phyloP scores from a whole-genome alignment of 75 land plant genomes.

The Ceratopteris richardii region DNA sequence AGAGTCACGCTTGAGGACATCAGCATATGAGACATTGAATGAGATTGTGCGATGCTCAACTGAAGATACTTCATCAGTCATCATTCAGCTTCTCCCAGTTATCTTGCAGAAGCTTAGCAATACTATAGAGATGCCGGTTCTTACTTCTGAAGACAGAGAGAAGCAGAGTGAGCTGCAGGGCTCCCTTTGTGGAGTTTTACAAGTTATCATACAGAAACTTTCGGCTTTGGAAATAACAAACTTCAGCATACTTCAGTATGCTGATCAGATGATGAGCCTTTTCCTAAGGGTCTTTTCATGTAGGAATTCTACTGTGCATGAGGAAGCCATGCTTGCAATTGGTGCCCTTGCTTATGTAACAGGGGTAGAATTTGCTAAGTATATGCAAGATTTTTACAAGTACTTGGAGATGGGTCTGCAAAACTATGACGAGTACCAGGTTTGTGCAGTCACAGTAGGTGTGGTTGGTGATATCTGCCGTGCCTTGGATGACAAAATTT shows the following conservation, averaged over 20 bases:
- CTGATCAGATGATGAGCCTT: conserved; percentile 74
- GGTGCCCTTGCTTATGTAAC: conserved; percentile 87
- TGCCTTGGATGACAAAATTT: conserved; percentile 79
- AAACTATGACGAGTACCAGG: conserved; percentile 91
- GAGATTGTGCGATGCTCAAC: conserved; percentile 87
- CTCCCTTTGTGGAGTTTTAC: conserved; percentile 82
- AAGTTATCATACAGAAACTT: conserved; percentile 89
- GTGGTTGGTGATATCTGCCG: conserved; percentile 93
- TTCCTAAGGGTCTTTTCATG: conserved; percentile 81
- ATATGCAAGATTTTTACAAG: conserved; percentile 81
- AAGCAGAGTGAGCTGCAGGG: conserved; percentile 81
- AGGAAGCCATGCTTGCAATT: conserved; percentile 95
- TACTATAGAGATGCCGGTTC: conserved; percentile 62
- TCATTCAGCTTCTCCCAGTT: conserved; percentile 71
- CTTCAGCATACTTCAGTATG: conserved; percentile 61
- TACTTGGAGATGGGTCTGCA: conserved; percentile 95
- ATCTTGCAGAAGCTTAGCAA: conserved; percentile 74
- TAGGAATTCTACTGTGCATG: conserved; percentile 84
- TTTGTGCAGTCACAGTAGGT: conserved; percentile 87
- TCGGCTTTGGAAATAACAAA: conserved; percentile 68
- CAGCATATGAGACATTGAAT: conserved; percentile 87
- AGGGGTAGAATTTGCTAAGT: conserved; percentile 77
- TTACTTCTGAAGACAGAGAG: conserved; percentile 75
- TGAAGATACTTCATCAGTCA: conserved; percentile 75
- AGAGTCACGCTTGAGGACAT: conserved; percentile 72